Conservation (phyloP, 1,284 basidiomycete genomes). For the Ceratobasidium sp. region DNA sequence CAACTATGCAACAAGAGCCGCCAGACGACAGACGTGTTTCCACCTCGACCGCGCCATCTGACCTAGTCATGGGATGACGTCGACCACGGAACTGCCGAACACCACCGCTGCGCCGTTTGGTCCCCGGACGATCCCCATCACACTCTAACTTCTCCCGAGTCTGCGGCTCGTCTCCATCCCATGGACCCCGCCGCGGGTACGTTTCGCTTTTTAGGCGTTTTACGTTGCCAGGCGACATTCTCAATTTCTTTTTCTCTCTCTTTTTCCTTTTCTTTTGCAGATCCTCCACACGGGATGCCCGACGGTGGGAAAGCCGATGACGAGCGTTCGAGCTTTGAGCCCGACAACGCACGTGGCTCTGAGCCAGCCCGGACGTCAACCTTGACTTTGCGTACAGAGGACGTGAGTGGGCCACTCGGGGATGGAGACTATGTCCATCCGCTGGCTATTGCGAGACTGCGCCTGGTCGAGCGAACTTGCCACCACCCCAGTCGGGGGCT, state of each 20-base stretch:
- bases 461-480: conserved; percentile 8
- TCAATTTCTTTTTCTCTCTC: neutral
- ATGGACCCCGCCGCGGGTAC: neutral
- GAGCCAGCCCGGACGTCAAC: conserved; percentile 34
- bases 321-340: neutral
- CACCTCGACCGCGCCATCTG: neutral
- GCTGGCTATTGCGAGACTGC: conserved; percentile 14
- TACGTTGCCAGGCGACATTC: neutral
- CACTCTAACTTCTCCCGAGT: neutral
- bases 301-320: neutral
- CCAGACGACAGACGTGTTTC: neutral
- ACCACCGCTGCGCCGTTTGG: conserved; percentile 11
- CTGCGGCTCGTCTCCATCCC: neutral
- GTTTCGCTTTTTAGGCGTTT: neutral
- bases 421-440: conserved; percentile 9
- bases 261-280: neutral
- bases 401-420: conserved; percentile 1
- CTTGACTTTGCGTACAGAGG: conserved; percentile 25
- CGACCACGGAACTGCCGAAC: neutral
- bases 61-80: conserved; percentile 27
- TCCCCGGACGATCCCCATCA: conserved; percentile 15
- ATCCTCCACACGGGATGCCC: neutral
- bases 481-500: neutral
- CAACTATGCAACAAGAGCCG: conserved; percentile 8
- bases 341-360: conserved; percentile 16